Percentiles rank a stretch among this genome's conserved stretches.
Evolutionary conservation across 805 yeast species (phyloP).

Genomic region (Suhomyces sp.): DNA sequence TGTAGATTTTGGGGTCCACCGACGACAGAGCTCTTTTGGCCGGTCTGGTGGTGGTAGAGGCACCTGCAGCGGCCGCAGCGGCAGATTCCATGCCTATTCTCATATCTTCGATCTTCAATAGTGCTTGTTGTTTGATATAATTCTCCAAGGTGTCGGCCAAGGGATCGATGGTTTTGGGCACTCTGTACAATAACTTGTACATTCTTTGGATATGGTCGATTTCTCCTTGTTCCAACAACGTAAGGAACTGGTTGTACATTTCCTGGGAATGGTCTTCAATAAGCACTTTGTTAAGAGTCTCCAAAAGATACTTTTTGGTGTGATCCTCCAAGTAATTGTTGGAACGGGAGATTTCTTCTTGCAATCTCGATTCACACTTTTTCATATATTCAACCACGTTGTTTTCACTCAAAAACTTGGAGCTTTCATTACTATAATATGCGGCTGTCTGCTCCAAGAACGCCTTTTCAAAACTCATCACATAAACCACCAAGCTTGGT

Average conservation of each 20-base stretch:
- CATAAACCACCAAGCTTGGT: conserved; percentile 77
- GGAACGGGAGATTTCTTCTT: conserved; percentile 78
- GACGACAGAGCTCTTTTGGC: conserved; percentile 14
- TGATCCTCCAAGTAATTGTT: conserved; percentile 81
- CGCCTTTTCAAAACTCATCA: conserved; percentile 70
- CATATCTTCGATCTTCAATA: conserved; percentile 52
- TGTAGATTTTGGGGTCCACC: conserved; percentile 74
- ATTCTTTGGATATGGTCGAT: conserved; percentile 73
- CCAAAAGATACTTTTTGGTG: conserved; percentile 73
- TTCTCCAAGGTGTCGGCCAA: conserved; percentile 68
- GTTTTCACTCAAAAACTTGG: conserved; percentile 61
- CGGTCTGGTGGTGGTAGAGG: conserved; percentile 10
- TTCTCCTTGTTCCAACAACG: conserved; percentile 70
- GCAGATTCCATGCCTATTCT: conserved; percentile 29
- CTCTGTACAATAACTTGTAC: conserved; percentile 72
- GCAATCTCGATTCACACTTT: conserved; percentile 77
- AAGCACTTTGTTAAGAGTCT: conserved; percentile 69
- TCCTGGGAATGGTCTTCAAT: conserved; percentile 74
- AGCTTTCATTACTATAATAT: conserved; percentile 68
- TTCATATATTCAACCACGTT: conserved; percentile 89
- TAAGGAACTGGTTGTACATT: conserved; percentile 72
- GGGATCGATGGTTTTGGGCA: conserved; percentile 75
- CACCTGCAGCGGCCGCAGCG: conserved; percentile 5
- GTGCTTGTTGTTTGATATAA: conserved; percentile 57
- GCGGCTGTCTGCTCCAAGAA: conserved; percentile 68